Base-by-base conservation (phyloP, 306 rosid species). In the Lablab purpureus region DNA sequence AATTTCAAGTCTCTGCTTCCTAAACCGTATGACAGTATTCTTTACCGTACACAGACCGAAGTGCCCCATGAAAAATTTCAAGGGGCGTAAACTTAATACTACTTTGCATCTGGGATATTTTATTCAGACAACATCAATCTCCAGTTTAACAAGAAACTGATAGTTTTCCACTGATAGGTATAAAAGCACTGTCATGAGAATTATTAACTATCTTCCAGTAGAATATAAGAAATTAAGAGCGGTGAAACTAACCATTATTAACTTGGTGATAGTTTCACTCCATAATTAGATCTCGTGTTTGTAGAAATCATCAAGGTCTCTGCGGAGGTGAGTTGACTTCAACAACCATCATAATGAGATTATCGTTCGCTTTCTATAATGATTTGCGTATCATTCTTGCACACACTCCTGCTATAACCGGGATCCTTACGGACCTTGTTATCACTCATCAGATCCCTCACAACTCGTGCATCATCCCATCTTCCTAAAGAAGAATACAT, bases 401-500 rank as follows among this genome's bases (percentile, higher is more conserved):
- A 50, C 64, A 88, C 91, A 25, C 88, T 88, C 91, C 91, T 79
- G 87, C 97, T 92, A 81, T 83, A 90, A 75, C 97, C 96, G 25
- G 93, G 92, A 80, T 85, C 79, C 85, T 92, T 92, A 14, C 14
- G 71, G 25, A 92, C 82, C 78, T 80, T 79, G 63, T 90, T 90
- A 62, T 85, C 84, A 47, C 58, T 82, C 97, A 92, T 90, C 52
- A 85, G 49, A 80, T 89, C 92, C 72, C 97, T 90, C 75, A 92
- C 82, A 75, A 23, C 78, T 65, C 76, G 87, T 46, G 85, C 96
- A 54, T 92, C 93, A 76, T 92, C 93, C 97, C 97, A 92, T 77
- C 96, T 92, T 82, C 93, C 97, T 84, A 87, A 40, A 54, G 93
- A 85, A 69, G 97, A 90, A 82, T 87, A 92, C 74, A 85, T 89